Base-by-base conservation (phyloP, 176 grass and related monocot genomes). In the Paspalum vaginatum region DNA sequence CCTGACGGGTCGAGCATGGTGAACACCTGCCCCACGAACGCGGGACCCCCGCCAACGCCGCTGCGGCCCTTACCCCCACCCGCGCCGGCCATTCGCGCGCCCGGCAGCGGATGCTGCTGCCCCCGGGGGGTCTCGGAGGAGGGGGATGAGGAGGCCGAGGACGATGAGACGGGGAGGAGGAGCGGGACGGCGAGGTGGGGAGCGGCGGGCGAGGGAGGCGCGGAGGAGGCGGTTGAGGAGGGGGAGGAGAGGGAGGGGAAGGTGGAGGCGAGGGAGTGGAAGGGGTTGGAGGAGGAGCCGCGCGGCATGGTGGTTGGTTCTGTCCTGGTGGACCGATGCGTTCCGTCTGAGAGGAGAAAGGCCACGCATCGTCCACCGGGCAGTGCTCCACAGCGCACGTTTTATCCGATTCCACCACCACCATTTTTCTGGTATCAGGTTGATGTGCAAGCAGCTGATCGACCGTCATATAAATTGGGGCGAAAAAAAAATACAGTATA, bases 1-100 rank as follows among this genome's bases (percentile, higher is more conserved):
- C 92, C 96, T 22, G 92, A 99, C 17, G 92, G 92, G 88, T 99
- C 96, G 44, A 99, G 88, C 92, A 95, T 93, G 64, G 89, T 95
- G 74, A 93, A 99, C 16, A 99, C 92, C 84, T 93, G 96, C 32
- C 96, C 96, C 21, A 99, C 96, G 75, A 99, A 99, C 20, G 88
- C 96, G 4, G 92, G 92, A 0, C 92, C 96, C 39, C 79, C 84
- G 68, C 82, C 83, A 5, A 55, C 81, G 66, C 81, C 70, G 39
- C 27, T 70, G 6, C 27, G 1, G 32, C 89, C 79, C 71, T 68
- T 75, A 6, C 72, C 50, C 70, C 63, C 39, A 8, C 44, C 10
- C 62, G 13, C 42, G 43, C 49, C 73, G 5, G 71, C 49, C 85
- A 83, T 87, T 51, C 51, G 61, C 50, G 50, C 32, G n/a, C 51